Evolutionary conservation across 2,329 filamentous ascomycete species (phyloP).

Genomic region (Grosmannia serpens): DNA sequence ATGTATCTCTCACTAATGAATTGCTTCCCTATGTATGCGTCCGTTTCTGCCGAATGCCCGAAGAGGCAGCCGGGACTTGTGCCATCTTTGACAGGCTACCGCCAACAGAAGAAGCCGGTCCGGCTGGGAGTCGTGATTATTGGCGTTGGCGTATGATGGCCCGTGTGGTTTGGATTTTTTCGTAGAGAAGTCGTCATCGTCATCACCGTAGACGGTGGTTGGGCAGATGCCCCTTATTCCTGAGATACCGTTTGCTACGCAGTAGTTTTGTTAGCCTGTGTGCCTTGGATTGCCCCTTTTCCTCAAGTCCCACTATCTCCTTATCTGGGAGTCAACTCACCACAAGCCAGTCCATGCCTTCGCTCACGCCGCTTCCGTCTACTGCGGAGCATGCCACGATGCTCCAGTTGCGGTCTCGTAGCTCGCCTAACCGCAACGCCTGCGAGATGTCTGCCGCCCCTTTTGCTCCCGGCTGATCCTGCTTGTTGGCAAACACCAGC

Average conservation of each 20-base stretch:
- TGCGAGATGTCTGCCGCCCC: slow-evolving; percentile 95
- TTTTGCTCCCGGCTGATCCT: slow-evolving; percentile 94
- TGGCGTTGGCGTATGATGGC: not conserved
- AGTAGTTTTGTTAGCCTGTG: not conserved
- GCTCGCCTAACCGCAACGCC: slow-evolving; percentile 75
- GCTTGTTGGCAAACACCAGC: slow-evolving; percentile 96
- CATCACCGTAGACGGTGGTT: not conserved
- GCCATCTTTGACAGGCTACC: not conserved
- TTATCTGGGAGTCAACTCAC: slow-evolving; percentile 33
- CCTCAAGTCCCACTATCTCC: no score
- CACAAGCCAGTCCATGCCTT: slow-evolving; percentile 99
- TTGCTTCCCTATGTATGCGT: not conserved
- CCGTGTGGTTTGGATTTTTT: not conserved
- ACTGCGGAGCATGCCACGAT: slow-evolving; percentile 97
- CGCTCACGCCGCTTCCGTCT: slow-evolving; percentile 84
- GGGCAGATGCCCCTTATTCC: slow-evolving; percentile 18
- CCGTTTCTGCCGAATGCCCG: not conserved
- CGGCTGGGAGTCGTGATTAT: not conserved
- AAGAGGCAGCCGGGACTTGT: not conserved
- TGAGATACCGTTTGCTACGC: slow-evolving; percentile 32
- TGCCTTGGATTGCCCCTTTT: not conserved
- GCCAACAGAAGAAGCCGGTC: not conserved
- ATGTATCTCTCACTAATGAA: not conserved
- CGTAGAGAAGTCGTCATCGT: not conserved
- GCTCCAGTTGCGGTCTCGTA: slow-evolving; percentile 97